These are phyloP conservation scores for Colletotrichum liriopes DNA, from an alignment of 2,329 filamentous ascomycete species.

Conservation along the genomic window DNA sequence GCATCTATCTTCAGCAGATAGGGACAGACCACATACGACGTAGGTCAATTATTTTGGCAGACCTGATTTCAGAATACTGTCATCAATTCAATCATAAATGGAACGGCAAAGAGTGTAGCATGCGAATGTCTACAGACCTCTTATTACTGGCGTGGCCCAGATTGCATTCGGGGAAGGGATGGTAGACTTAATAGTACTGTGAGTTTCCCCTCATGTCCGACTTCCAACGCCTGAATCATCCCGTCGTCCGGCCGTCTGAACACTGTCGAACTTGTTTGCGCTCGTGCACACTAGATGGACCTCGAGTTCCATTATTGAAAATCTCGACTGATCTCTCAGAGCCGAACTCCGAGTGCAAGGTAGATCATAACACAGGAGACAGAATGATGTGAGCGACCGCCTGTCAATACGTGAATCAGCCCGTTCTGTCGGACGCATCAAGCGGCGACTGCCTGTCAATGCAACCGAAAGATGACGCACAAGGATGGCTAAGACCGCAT, in stretches of 20 bases:
- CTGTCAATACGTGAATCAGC: slow-evolving; percentile 10
- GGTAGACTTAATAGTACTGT: background rate
- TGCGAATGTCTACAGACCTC: background rate
- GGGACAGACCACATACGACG: too few relatives aligned
- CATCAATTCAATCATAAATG: too few relatives aligned
- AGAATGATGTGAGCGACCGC: background rate
- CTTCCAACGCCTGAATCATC: background rate
- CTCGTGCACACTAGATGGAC: background rate
- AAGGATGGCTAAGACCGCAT: slow-evolving; percentile 25
- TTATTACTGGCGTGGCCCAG: background rate
- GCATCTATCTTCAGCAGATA: too few relatives aligned
- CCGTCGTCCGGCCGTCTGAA: slow-evolving; percentile 13
- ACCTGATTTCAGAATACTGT: too few relatives aligned
- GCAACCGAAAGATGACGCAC: slow-evolving; percentile 9
- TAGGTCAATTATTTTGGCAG: too few relatives aligned
- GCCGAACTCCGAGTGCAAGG: slow-evolving; percentile 27
- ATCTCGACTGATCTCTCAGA: background rate
- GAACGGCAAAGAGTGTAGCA: too few relatives aligned
- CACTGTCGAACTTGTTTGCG: background rate
- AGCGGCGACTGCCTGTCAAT: slow-evolving; percentile 15
- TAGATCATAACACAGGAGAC: slow-evolving; percentile 8
- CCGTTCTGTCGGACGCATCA: background rate
- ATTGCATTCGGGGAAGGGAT: background rate
- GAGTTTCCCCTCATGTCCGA: background rate
- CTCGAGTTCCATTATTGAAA: background rate